A percentile compares a stretch with the other conserved stretches of the same genome.
Conservation (phyloP, 2,329 filamentous ascomycete genomes). For the Colletotrichum sojae region DNA sequence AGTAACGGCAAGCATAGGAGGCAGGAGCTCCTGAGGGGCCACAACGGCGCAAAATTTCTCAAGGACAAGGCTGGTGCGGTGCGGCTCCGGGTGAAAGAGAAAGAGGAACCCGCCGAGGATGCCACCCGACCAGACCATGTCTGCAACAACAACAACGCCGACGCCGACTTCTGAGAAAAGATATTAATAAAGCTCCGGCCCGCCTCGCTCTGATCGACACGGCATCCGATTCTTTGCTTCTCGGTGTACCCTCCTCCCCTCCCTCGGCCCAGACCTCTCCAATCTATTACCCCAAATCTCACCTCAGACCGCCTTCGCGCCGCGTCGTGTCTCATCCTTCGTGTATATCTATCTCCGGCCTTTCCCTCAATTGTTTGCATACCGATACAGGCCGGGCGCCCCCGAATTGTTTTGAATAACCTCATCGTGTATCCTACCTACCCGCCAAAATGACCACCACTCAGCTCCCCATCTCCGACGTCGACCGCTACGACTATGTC, state of each 20-base stretch:
- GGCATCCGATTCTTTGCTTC: conserved; percentile 5
- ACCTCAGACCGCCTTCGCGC: conserved; percentile 32
- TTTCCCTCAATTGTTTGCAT: neutral
- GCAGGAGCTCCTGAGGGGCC: conserved; percentile 24
- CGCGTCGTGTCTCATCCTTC: conserved; percentile 20
- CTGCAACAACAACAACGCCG: no score
- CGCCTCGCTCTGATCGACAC: conserved; percentile 17
- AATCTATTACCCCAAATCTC: conserved; percentile 20
- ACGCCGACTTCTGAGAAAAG: no score
- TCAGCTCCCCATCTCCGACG: conserved; percentile 73
- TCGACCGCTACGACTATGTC: conserved; percentile 84
- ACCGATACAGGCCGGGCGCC: conserved; percentile 36
- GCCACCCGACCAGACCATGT: no score
- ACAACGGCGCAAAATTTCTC: conserved; percentile 12
- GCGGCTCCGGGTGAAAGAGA: neutral
- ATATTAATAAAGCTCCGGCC: conserved; percentile 12
- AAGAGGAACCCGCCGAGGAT: no score
- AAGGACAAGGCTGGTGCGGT: conserved; percentile 3
- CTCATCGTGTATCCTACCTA: neutral
- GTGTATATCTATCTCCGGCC: conserved; percentile 16
- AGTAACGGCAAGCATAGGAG: neutral
- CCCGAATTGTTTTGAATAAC: conserved; percentile 17
- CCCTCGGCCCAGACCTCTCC: conserved; percentile 18
- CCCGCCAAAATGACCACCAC: conserved; percentile 72
- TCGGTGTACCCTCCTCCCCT: conserved; percentile 4